These are phyloP conservation scores for Ensete ventricosum DNA, from an alignment of 176 grass and related monocot species.

Conservation along the genomic window DNA sequence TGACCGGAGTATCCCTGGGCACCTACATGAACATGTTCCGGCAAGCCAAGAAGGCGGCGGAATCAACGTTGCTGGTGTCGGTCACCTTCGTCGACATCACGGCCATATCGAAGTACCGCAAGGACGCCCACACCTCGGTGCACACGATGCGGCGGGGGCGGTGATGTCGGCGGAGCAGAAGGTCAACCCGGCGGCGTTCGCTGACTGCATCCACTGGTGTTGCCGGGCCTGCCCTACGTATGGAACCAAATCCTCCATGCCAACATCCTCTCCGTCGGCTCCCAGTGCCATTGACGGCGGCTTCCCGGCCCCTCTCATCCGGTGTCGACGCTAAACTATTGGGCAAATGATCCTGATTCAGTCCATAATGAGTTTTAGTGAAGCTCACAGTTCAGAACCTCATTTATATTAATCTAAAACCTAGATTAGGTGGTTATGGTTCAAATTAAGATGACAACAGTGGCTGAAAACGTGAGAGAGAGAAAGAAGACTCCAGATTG, in stretches of 20 bases:
- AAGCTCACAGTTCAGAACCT: too few species aligned
- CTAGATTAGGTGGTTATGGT: too few species aligned
- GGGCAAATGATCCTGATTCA: too few species aligned
- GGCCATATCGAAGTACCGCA: slow-evolving; percentile 68
- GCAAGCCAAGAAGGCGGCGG: slow-evolving; percentile 26
- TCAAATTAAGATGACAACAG: too few species aligned
- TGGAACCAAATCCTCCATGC: slow-evolving; percentile 80
- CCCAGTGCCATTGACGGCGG: background rate
- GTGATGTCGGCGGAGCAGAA: slow-evolving; percentile 64
- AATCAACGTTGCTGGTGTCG: slow-evolving; percentile 39
- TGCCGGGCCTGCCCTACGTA: slow-evolving; percentile 67
- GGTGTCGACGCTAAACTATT: too few species aligned
- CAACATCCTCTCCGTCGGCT: slow-evolving; percentile 33
- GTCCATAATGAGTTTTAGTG: too few species aligned
- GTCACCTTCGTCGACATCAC: slow-evolving; percentile 67
- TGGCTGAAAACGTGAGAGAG: too few species aligned
- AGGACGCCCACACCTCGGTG: slow-evolving; percentile 69
- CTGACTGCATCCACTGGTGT: slow-evolving; percentile 94
- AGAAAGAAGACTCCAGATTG: too few species aligned
- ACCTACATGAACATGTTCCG: slow-evolving; percentile 41
- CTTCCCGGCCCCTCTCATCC: too few species aligned
- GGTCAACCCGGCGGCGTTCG: slow-evolving; percentile 38
- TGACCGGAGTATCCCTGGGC: slow-evolving; percentile 30
- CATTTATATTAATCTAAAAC: too few species aligned
- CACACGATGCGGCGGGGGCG: slow-evolving; percentile 46